Base-by-base conservation (phyloP, 75 land plant species). In the Sequoia sempervirens region DNA sequence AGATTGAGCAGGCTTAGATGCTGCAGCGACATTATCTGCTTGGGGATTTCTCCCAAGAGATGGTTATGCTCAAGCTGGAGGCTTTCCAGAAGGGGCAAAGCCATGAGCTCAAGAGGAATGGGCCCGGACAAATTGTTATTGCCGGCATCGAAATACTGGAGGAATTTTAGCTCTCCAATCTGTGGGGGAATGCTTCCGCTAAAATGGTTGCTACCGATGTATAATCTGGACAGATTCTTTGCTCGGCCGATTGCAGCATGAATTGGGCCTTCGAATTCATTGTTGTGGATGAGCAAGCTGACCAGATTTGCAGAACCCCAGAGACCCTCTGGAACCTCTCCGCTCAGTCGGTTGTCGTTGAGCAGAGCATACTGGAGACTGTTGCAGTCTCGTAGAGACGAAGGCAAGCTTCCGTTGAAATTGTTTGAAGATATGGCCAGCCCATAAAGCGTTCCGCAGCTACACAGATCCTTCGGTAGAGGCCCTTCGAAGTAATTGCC, bases 311-410 rank as follows among this genome's bases (percentile, higher is more conserved):
- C 15, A 70, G 74, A 70, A 12, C 32, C 30, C 37, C 74, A 70
- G 3, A 70, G 3, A 13, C 36, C 36, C 14, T 43, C 70, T 23
- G 89, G 90, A 17, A 91, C 80, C 43, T 15, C 34, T 38, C 90
- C 89, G 23, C 81, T 84, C 34, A 91, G 83, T 26, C 45, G 36
- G 75, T 91, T 91, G 8, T 79, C 17, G 14, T 41, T 85, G 84
- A 34, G 87, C 81, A 54, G 85, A 83, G 76, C 87, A 83, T 41
- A 72, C 23, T 53, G 32, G 15, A 91, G 85, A 36, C 37, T 15
- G 15, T 23, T 30, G 37, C 17, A 70, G 34, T 0, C 3, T 32
- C 34, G 11, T 11, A 70, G 10, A 32, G 36, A 70, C 1, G 66
- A 61, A 28, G 30, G 13, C 17, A 70, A 70, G 74, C 36, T 70